phyloP scores from a whole-genome alignment of 768 basidiomycete genomes.

The Collybia mongolica region DNA sequence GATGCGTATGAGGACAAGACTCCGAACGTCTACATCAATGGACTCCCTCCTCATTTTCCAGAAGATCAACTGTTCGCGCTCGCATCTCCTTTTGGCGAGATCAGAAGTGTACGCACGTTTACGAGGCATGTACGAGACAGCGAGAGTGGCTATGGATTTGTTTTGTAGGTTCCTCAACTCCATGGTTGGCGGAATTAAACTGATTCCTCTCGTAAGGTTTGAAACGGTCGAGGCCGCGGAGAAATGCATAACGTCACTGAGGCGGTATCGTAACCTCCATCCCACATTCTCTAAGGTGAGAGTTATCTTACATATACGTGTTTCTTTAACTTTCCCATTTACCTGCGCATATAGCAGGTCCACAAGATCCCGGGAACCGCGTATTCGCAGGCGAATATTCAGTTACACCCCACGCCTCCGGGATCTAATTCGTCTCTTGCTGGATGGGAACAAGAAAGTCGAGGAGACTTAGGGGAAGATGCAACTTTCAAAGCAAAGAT shows the following conservation, averaged over 20 bases:
- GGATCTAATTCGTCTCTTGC: constrained; percentile 8
- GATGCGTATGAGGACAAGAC: constrained; percentile 35
- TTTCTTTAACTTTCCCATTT: constrained; percentile 4
- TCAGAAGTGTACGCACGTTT: constrained; percentile 80
- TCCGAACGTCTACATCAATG: constrained; percentile 88
- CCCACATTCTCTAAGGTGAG: constrained; percentile 84
- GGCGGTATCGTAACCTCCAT: constrained; percentile 75
- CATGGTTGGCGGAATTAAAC: background rate
- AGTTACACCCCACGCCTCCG: constrained; percentile 7
- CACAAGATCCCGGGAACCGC: constrained; percentile 82
- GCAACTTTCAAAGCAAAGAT: constrained; percentile 74
- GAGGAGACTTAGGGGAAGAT: constrained; percentile 18
- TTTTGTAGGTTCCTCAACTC: constrained; percentile 51
- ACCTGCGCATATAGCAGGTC: constrained; percentile 38
- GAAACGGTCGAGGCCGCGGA: constrained; percentile 65
- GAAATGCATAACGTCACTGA: constrained; percentile 68
- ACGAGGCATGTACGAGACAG: constrained; percentile 80
- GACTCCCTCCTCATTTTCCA: constrained; percentile 78
- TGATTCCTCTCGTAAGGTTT: constrained; percentile 45
- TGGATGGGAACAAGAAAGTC: constrained; percentile 21
- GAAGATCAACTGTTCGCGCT: constrained; percentile 78
- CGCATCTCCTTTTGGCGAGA: constrained; percentile 66
- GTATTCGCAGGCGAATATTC: constrained; percentile 5
- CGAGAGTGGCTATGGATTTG: constrained; percentile 74
- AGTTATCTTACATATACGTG: constrained; percentile 8